phyloP scores from a whole-genome alignment of 1,139 yeast genomes.

The Meyerozyma guilliermondii region DNA sequence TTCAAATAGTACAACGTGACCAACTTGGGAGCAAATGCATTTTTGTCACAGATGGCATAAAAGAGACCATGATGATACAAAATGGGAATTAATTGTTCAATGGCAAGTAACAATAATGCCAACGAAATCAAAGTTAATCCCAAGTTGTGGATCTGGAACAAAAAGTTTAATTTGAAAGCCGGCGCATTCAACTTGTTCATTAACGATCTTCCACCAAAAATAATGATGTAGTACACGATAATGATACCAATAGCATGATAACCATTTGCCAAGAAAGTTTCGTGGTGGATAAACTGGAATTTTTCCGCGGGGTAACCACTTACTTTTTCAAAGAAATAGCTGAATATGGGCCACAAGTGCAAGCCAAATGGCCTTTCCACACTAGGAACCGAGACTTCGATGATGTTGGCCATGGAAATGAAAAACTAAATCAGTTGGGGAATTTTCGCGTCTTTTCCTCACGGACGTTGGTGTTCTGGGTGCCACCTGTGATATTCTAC shows the following conservation, averaged over 20 bases:
- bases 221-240: constrained; percentile 69
- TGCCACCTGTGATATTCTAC: background rate
- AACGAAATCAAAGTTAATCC: constrained; percentile 68
- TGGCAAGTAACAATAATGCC: constrained; percentile 57
- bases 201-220: constrained; percentile 70
- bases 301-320: constrained; percentile 67
- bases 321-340: constrained; percentile 44
- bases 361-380: constrained; percentile 86
- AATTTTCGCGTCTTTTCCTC: background rate
- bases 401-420: constrained; percentile 4
- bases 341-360: constrained; percentile 84
- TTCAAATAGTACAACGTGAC: constrained; percentile 79
- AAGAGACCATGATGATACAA: constrained; percentile 71
- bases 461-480: background rate
- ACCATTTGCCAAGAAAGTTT: constrained; percentile 67
- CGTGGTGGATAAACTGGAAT: constrained; percentile 62
- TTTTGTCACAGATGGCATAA: constrained; percentile 76
- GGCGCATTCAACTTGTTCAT: constrained; percentile 45
- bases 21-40: constrained; percentile 82
- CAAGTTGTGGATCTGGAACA: constrained; percentile 75
- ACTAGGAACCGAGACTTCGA: constrained; percentile 42
- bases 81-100: constrained; percentile 86
- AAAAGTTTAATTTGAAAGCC: constrained; percentile 64
- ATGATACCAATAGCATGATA: constrained; percentile 59
- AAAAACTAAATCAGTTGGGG: background rate